Evolutionary conservation across 2,329 filamentous ascomycete species (phyloP).

Genomic region (Arthrobotrys sinensis): DNA sequence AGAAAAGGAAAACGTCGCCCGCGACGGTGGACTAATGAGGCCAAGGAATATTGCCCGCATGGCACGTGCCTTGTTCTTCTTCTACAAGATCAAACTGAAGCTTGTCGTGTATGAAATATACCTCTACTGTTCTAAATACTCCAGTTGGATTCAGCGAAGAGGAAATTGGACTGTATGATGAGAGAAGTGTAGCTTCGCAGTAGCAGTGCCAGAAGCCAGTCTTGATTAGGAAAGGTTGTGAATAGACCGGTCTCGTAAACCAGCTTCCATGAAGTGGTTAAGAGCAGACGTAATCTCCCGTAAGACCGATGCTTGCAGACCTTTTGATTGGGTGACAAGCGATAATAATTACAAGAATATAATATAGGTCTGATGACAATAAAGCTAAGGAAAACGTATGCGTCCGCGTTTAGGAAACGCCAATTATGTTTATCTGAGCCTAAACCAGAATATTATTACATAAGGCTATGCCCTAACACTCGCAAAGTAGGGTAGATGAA

Average conservation of each 20-base stretch:
- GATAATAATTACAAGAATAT: background rate
- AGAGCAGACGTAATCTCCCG: no score
- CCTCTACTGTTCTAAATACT: conserved; percentile 18
- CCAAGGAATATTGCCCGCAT: conserved; percentile 72
- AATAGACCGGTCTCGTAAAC: no score
- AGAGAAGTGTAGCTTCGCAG: no score
- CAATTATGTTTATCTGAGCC: background rate
- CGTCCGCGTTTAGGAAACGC: background rate
- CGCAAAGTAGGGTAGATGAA: background rate
- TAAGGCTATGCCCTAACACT: background rate
- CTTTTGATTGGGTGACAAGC: no score
- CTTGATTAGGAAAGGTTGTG: background rate
- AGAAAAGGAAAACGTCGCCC: conserved; percentile 74
- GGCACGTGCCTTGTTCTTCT: conserved; percentile 30
- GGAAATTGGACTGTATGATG: background rate
- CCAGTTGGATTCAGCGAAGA: background rate
- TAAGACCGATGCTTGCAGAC: no score
- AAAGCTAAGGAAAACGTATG: background rate
- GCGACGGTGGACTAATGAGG: conserved; percentile 73
- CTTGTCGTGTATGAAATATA: conserved; percentile 48
- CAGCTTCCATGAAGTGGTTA: no score
- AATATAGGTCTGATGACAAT: background rate
- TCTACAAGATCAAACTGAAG: conserved; percentile 40
- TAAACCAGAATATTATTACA: background rate
- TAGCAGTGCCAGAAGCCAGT: background rate